phyloP scores from a whole-genome alignment of 2,329 filamentous ascomycete species.

The Alternaria sp. region DNA sequence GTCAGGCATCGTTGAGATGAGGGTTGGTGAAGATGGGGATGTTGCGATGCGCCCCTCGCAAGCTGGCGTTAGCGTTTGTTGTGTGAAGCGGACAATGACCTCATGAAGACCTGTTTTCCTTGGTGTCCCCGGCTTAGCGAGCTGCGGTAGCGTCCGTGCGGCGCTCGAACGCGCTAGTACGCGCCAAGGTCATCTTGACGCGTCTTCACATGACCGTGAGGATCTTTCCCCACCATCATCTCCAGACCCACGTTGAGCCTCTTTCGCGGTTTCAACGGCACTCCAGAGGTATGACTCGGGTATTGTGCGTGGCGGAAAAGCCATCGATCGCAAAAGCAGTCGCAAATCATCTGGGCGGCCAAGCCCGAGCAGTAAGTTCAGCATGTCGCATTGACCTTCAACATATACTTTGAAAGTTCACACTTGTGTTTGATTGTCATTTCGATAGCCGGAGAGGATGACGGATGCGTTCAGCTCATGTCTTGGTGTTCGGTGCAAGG shows the following conservation, averaged over 20 bases:
- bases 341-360: slow-evolving; percentile 84
- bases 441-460: neutral
- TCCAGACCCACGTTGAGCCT: neutral
- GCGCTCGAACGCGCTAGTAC: slow-evolving; percentile 24
- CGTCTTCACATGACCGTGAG: slow-evolving; percentile 45
- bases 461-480: neutral
- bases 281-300: slow-evolving; percentile 52
- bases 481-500: neutral
- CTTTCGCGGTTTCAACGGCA: slow-evolving; percentile 8
- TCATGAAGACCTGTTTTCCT: slow-evolving; percentile 32
- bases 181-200: slow-evolving; percentile 14
- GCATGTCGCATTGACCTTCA: neutral
- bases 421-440: neutral
- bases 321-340: slow-evolving; percentile 96
- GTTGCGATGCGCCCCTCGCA: slow-evolving; percentile 4
- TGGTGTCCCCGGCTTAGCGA: slow-evolving; percentile 12
- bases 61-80: neutral
- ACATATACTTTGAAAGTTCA: neutral
- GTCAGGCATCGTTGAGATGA: slow-evolving; percentile 52
- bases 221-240: neutral
- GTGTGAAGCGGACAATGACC: slow-evolving; percentile 25
- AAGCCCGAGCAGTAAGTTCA: slow-evolving; percentile 67
- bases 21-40: neutral
- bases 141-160: slow-evolving; percentile 18
- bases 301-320: slow-evolving; percentile 84